These are phyloP conservation scores for Ceriops tagal DNA, from an alignment of 345 rosid species.

Conservation along the genomic window DNA sequence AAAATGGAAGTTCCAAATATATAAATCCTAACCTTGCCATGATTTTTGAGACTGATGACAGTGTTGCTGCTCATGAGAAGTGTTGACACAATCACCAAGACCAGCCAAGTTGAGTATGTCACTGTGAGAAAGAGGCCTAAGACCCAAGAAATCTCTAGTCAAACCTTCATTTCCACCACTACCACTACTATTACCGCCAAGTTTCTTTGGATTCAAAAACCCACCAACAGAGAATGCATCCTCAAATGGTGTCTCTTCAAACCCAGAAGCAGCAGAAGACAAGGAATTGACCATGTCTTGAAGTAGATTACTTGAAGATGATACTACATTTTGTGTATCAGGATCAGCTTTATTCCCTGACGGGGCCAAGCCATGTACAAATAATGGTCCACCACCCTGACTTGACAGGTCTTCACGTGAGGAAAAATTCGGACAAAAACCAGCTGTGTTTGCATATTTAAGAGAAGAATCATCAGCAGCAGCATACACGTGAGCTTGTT, in stretches of 20 bases:
- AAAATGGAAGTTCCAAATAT: neutral
- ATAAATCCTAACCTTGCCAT: constrained; percentile 56
- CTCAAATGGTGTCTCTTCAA: constrained; percentile 37
- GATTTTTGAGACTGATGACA: constrained; percentile 40
- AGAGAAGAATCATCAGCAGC: constrained; percentile 15
- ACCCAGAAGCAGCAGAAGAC: constrained; percentile 37
- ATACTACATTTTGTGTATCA: neutral
- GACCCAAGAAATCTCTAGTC: constrained; percentile 88
- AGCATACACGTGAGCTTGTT: constrained; percentile 37
- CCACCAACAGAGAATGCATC: constrained; percentile 35
- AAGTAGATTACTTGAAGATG: constrained; percentile 29
- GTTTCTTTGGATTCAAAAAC: constrained; percentile 39
- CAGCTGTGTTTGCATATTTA: constrained; percentile 17
- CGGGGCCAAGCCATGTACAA: constrained; percentile 23
- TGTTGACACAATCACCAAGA: constrained; percentile 53
- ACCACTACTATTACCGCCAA: constrained; percentile 7
- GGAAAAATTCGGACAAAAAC: constrained; percentile 46
- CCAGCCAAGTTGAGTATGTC: constrained; percentile 69
- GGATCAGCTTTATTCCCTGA: constrained; percentile 27
- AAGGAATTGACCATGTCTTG: constrained; percentile 50
- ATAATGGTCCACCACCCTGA: constrained; percentile 15
- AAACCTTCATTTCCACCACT: constrained; percentile 44
- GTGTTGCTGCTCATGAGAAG: constrained; percentile 36
- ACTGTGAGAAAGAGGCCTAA: constrained; percentile 61
- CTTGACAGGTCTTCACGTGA: constrained; percentile 36